Base-by-base conservation (phyloP, 805 yeast genomes). In the Brettanomyces nanus region DNA sequence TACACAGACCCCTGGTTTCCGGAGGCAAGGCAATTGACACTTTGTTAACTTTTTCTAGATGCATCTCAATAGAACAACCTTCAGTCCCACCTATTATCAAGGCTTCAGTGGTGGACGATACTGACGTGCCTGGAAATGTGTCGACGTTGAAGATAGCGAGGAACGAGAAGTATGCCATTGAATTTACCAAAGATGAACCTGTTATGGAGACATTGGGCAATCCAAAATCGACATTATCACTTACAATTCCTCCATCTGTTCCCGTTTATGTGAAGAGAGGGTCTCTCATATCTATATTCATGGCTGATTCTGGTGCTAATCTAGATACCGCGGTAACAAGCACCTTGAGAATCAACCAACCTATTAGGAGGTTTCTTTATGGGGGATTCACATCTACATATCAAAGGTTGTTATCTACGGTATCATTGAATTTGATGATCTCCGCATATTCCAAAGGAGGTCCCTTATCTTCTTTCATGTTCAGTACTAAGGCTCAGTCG, bases 241-340 rank as follows among this genome's bases (percentile, higher is more conserved):
- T 76, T n/a, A 58, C 65, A 1, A 51, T 73, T n/a, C 77, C 80
- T 1, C 77, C 85, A 1, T 76, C 83, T 0, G 58, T 73, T 1
- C 82, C 84, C 0, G 54, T 75, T 2, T 61, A 63, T 43, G 55
- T 76, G 10, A 62, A 68, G 29, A 61, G 65, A 28, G 72, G 75
- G 3, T 63, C 80, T 0, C 50, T 79, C 22, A 54, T 78, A 35
- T 62, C 78, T 3, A 53, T 77, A 2, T 71, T 65, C 42, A 48
- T 58, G 34, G 14, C 46, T 37, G 36, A 38, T 20, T 21, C 39
- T 5, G 17, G 23, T 13, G 19, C 34, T 1, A 67, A 68, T 13
- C 45, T 45, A 6, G 35, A 36, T 5, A 31, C 55, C 2, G 25
- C 41, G 23, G 42, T 54, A 3, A 47, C 46, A 7, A 56, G 59